Base-by-base conservation (phyloP, 768 basidiomycete species). In the Paxillus involutus region DNA sequence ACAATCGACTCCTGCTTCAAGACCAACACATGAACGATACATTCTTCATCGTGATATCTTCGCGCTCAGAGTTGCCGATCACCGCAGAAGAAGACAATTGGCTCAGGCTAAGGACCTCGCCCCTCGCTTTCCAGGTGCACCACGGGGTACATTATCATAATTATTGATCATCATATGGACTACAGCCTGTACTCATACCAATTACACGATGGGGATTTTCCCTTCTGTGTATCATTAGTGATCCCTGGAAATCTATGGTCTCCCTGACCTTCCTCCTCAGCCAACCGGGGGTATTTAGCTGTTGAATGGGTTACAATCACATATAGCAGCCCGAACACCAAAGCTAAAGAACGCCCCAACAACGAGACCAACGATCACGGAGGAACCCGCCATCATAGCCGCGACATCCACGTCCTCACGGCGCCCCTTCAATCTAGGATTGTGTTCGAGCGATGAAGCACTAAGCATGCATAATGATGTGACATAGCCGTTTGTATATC, bases 31-130 rank as follows among this genome's bases (percentile, higher is more conserved):
- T 73, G 79, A 87, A 63, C 82, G 84, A 57, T 97, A 86, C 64
- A 75, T 79, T 9, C 76, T 97, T n/a, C 92, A 96, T 71, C 81
- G 92, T 39, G 82, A 89, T 57, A 84, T 90, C 56, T 97, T 90
- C 67, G 75, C 78, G 69, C 85, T 96, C 81, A 82, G 94, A 24
- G 81, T 83, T 55, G 73, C 75, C 11, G 92, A 94, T 63, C 87
- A 92, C 63, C 81, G 85, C 35, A 85, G 80, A 68, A 79, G 80
- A 47, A 77, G 81, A 66, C 88, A 92, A 62, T 65, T 80, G 1
- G 77, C 81, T 9, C 86, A 89, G 61, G 81, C 80, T 3, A 88
- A 83, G 65, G 83, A 83, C 50, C 75, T 93, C 17, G 88, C 82
- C 0, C 88, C 89, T 39, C 80, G 83, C 37, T 70, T 92, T 26